A percentile compares a stretch with the other conserved stretches of the same genome.
phyloP scores from a whole-genome alignment of 441 rosid genomes.

The Gossypium schwendimanii region DNA sequence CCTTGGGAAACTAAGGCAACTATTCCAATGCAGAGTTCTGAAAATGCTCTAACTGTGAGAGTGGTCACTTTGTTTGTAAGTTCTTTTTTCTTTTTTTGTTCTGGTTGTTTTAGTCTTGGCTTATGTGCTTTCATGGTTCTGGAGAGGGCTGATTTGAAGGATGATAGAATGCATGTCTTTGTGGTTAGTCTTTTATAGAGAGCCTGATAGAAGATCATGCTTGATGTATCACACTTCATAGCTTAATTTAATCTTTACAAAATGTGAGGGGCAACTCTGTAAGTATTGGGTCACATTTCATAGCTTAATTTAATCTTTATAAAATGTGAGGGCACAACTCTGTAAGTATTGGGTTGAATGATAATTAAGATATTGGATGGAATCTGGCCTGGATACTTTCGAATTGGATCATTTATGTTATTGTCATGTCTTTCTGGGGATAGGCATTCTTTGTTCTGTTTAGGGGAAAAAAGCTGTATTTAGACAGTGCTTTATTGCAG shows the following conservation, averaged over 20 bases:
- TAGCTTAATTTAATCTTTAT: background rate
- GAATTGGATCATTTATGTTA: background rate
- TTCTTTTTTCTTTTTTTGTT: slow-evolving; percentile 21
- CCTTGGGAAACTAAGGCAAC: slow-evolving; percentile 95
- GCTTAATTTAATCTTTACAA: background rate
- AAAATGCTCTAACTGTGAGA: slow-evolving; percentile 90
- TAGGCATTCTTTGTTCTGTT: background rate
- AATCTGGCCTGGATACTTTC: background rate
- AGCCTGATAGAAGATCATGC: background rate
- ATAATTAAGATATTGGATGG: background rate
- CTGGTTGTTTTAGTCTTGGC: slow-evolving; percentile 14
- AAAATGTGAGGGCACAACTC: background rate
- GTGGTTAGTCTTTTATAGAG: background rate
- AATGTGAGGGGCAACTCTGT: background rate
- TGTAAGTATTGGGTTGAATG: background rate
- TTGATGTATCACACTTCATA: background rate
- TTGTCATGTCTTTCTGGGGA: background rate
- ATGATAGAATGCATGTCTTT: background rate
- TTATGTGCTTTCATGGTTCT: slow-evolving; percentile 7
- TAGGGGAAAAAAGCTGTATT: slow-evolving; percentile 1
- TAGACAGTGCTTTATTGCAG: slow-evolving; percentile 38
- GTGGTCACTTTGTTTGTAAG: slow-evolving; percentile 87
- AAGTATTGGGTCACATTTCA: background rate
- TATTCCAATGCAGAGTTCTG: slow-evolving; percentile 93
- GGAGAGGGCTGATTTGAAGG: slow-evolving; percentile 2